Conservation (phyloP, 768 basidiomycete genomes). For the Pisolithus orientalis region DNA sequence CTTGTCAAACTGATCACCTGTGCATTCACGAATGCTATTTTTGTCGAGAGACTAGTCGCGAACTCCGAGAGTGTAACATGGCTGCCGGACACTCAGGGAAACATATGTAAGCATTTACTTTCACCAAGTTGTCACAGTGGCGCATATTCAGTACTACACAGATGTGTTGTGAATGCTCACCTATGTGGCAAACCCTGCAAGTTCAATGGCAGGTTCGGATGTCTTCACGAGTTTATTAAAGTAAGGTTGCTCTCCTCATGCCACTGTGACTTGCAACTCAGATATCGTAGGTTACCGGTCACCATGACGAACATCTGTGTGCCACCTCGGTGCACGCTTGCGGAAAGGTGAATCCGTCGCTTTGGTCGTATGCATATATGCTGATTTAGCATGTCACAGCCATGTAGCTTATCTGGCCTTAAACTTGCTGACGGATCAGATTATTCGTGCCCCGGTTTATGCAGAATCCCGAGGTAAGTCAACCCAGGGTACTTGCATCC, state of each 20-base stretch:
- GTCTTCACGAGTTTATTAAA: conserved; percentile 43
- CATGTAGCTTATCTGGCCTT: conserved; percentile 30
- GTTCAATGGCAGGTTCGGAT: conserved; percentile 38
- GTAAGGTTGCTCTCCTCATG: conserved; percentile 19
- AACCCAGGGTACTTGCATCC: not conserved
- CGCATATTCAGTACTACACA: conserved; percentile 13
- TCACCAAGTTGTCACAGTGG: too few relatives aligned
- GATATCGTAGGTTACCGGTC: conserved; percentile 32
- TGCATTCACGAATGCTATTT: conserved; percentile 38
- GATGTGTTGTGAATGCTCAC: conserved; percentile 42
- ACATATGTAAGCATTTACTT: conserved; percentile 36
- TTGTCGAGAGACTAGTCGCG: conserved; percentile 25
- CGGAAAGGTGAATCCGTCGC: conserved; percentile 34
- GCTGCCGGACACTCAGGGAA: conserved; percentile 43
- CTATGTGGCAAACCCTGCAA: conserved; percentile 28
- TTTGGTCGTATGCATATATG: not conserved
- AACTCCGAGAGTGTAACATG: conserved; percentile 32
- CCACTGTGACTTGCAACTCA: not conserved
- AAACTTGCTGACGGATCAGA: conserved; percentile 14
- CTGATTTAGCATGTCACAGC: conserved; percentile 18
- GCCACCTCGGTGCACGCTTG: conserved; percentile 43
- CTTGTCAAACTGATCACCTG: conserved; percentile 40
- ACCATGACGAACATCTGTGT: conserved; percentile 41
- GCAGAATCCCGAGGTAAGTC: conserved; percentile 33
- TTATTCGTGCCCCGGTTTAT: conserved; percentile 35